Conservation (phyloP, 2,329 filamentous ascomycete genomes). For the Didymella arachidicola region DNA sequence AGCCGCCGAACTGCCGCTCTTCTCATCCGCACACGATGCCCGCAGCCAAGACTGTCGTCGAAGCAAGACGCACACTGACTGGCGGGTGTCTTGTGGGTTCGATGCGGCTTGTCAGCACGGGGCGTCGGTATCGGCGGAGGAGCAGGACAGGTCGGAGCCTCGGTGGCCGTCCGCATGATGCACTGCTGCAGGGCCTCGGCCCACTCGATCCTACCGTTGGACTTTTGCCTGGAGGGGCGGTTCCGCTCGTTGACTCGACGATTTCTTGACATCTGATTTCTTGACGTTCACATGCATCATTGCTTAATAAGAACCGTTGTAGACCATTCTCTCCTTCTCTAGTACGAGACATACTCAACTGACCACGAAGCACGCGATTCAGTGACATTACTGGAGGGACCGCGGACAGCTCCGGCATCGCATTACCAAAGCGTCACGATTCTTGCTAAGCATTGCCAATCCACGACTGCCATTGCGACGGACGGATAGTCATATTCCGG, state of each 20-base stretch:
- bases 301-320: background rate
- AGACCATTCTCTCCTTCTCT: background rate
- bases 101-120: background rate
- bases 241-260: conserved; percentile 17
- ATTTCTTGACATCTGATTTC: conserved; percentile 9
- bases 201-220: conserved; percentile 14
- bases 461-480: conserved; percentile 5
- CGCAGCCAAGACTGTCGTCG: background rate
- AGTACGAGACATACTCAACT: background rate
- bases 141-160: conserved; percentile 5
- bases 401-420: conserved; percentile 31
- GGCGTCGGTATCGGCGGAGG: conserved; percentile 2
- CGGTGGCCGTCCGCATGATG: conserved; percentile 10
- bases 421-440: conserved; percentile 32
- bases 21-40: background rate
- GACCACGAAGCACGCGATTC: background rate
- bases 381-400: background rate
- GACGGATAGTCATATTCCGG: conserved; percentile 7
- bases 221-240: conserved; percentile 23
- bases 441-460: conserved; percentile 35
- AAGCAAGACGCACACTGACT: background rate
- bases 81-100: background rate
- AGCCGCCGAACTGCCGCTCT: conserved; percentile 4
- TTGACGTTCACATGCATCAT: conserved; percentile 12
- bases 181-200: conserved; percentile 19